phyloP scores from a whole-genome alignment of 2,329 filamentous ascomycete species.

The Pseudogymnoascus sp. region DNA sequence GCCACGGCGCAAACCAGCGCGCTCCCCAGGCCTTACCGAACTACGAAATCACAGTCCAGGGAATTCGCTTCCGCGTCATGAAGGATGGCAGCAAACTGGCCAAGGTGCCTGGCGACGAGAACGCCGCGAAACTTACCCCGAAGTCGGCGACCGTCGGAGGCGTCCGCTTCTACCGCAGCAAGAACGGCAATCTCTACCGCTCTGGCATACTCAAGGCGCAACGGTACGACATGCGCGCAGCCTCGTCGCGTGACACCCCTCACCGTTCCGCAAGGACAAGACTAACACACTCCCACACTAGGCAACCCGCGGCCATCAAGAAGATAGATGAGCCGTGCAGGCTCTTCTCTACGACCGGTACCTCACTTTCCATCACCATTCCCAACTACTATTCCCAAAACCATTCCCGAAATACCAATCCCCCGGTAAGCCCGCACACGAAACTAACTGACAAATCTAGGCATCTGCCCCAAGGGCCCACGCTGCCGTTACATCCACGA shows the following conservation, averaged over 20 bases:
- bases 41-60: conserved; percentile 60
- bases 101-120: conserved; percentile 61
- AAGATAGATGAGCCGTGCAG: conserved; percentile 70
- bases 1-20: conserved; percentile 12
- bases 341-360: conserved; percentile 61
- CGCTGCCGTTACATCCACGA: conserved; percentile 78
- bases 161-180: conserved; percentile 76
- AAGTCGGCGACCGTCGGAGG: conserved; percentile 65
- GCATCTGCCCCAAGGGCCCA: conserved; percentile 75
- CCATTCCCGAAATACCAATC: neutral
- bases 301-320: conserved; percentile 41
- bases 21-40: conserved; percentile 31
- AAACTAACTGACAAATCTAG: conserved; percentile 38
- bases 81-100: conserved; percentile 77
- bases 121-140: conserved; percentile 59
- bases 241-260: conserved; percentile 15
- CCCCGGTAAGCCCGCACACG: neutral
- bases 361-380: conserved; percentile 23
- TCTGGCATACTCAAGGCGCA: conserved; percentile 66
- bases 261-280: conserved; percentile 16
- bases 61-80: conserved; percentile 63
- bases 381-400: neutral
- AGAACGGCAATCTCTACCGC: conserved; percentile 77
- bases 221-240: conserved; percentile 54
- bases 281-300: conserved; percentile 19